Percentiles rank a stretch among this genome's conserved stretches.
phyloP scores from a whole-genome alignment of 306 rosid genomes.

The Quercus berberidifolia region DNA sequence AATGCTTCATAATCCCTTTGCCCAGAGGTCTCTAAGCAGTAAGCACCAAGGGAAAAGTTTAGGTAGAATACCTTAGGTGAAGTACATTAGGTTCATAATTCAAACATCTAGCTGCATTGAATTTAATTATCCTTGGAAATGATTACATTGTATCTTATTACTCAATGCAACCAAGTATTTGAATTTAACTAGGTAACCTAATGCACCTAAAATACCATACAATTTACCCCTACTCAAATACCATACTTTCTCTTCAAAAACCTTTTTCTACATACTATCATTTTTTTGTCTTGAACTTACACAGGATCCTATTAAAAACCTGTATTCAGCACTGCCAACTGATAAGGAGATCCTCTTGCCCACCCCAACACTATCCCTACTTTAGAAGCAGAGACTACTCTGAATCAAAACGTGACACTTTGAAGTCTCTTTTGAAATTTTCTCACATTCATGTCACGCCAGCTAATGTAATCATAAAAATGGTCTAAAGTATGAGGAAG shows the following conservation, averaged over 20 bases:
- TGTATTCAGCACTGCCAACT: not conserved
- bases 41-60: not conserved
- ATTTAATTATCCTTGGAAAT: no score
- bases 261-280: not conserved
- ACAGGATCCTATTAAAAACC: not conserved
- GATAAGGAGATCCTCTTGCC: not conserved
- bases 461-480: not conserved
- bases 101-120: no score
- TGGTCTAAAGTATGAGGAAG: not conserved
- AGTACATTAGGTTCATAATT: no score
- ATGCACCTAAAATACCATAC: no score
- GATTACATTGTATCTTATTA: no score
- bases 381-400: not conserved
- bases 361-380: not conserved
- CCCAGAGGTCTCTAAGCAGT: not conserved
- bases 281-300: not conserved
- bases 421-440: not conserved
- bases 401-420: not conserved
- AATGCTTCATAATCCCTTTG: not conserved
- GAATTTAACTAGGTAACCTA: no score
- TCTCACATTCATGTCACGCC: not conserved
- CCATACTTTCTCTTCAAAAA: not conserved
- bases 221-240: not conserved
- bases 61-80: no score
- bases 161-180: no score